Evolutionary conservation across 441 rosid species (phyloP).

Genomic region (Euphorbia schlechtendalii): DNA sequence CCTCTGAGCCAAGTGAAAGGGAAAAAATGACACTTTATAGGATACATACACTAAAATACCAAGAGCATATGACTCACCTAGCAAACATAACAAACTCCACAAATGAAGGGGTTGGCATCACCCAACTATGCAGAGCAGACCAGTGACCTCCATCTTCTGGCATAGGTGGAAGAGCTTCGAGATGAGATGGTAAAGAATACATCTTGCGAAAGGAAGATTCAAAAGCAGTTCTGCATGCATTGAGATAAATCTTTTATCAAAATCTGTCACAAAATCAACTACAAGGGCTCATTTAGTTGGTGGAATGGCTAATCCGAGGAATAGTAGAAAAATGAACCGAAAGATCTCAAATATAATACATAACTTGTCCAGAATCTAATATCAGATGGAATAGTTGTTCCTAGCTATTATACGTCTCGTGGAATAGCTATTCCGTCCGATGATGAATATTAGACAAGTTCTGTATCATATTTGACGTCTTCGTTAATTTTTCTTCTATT

Average conservation of each 20-base stretch:
- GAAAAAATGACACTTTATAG: neutral
- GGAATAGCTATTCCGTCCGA: too few relatives aligned
- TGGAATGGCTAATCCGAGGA: too few relatives aligned
- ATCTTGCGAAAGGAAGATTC: constrained; percentile 74
- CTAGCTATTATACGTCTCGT: too few relatives aligned
- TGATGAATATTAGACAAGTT: too few relatives aligned
- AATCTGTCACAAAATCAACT: neutral
- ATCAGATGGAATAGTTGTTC: too few relatives aligned
- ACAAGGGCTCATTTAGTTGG: too few relatives aligned
- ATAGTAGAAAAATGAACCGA: too few relatives aligned
- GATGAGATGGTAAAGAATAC: constrained; percentile 62
- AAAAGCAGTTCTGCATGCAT: constrained; percentile 60
- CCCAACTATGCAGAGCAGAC: constrained; percentile 97
- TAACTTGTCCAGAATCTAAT: too few relatives aligned
- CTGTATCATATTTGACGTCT: too few relatives aligned
- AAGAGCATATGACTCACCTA: constrained; percentile 34
- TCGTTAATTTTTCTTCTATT: too few relatives aligned
- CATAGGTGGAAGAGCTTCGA: constrained; percentile 92
- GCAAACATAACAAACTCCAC: constrained; percentile 91
- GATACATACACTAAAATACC: neutral
- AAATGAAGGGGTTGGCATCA: constrained; percentile 96
- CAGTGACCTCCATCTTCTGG: constrained; percentile 86
- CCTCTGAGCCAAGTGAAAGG: neutral
- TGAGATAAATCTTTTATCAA: constrained; percentile 8
- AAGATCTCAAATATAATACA: too few relatives aligned